These are phyloP conservation scores for Psophocarpus tetragonolobus DNA, from an alignment of 306 rosid species.

Conservation along the genomic window DNA sequence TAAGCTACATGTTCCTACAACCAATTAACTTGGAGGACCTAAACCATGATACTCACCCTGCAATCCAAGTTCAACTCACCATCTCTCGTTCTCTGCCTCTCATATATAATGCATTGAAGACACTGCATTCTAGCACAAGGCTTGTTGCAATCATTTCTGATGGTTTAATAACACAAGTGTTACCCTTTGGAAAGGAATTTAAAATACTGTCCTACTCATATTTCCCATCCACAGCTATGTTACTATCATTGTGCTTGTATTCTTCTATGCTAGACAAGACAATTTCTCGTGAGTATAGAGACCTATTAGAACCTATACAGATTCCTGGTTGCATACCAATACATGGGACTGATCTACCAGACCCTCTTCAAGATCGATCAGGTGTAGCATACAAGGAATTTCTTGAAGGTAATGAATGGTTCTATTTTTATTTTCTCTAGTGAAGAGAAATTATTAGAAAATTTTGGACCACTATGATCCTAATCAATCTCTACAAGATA, in stretches of 20 bases:
- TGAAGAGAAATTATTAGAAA: too few species aligned
- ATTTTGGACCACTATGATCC: background rate
- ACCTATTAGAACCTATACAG: slow-evolving; percentile 24
- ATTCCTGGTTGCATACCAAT: slow-evolving; percentile 46
- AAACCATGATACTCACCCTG: slow-evolving; percentile 16
- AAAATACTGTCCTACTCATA: slow-evolving; percentile 29
- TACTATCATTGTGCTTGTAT: slow-evolving; percentile 39
- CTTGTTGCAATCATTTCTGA: slow-evolving; percentile 37
- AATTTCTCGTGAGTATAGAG: slow-evolving; percentile 38
- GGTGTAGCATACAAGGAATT: slow-evolving; percentile 15
- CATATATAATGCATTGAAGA: slow-evolving; percentile 13
- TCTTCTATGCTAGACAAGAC: slow-evolving; percentile 34
- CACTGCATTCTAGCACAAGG: background rate
- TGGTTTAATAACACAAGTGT: slow-evolving; percentile 28
- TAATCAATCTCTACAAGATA: background rate
- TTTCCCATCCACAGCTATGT: slow-evolving; percentile 47
- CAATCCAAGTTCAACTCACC: background rate
- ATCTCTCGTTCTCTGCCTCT: slow-evolving; percentile 26
- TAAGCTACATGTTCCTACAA: slow-evolving; percentile 34
- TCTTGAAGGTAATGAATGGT: slow-evolving; percentile 27
- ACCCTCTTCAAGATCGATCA: slow-evolving; percentile 29
- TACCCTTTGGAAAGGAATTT: slow-evolving; percentile 26
- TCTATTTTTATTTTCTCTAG: background rate
- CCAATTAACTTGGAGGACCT: slow-evolving; percentile 15
- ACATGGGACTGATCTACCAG: slow-evolving; percentile 34